phyloP scores from a whole-genome alignment of 2,329 filamentous ascomycete genomes.

The Colletotrichum zoysiae region DNA sequence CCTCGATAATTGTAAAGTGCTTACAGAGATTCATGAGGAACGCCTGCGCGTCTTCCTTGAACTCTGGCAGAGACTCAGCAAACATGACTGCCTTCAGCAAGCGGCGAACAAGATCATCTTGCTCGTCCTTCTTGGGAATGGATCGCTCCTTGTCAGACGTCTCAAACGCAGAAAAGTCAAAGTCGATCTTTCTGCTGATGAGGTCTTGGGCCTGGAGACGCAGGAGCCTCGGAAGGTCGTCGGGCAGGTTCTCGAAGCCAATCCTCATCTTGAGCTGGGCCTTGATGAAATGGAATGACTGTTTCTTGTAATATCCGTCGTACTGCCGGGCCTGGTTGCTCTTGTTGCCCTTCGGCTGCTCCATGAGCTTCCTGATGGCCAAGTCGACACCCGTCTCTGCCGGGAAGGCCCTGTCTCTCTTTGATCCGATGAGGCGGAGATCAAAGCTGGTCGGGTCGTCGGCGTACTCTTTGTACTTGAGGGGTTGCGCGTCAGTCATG shows the following conservation, averaged over 20 bases:
- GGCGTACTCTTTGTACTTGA: constrained; percentile 85
- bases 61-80: constrained; percentile 83
- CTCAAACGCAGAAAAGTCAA: constrained; percentile 78
- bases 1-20: constrained; percentile 91
- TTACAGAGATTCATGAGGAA: constrained; percentile 86
- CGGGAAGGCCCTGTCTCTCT: constrained; percentile 89
- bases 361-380: constrained; percentile 88
- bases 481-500: constrained; percentile 87
- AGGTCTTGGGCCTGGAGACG: constrained; percentile 92
- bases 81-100: constrained; percentile 91
- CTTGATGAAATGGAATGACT: constrained; percentile 89
- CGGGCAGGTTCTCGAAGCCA: constrained; percentile 87
- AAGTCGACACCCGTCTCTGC: constrained; percentile 88
- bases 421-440: constrained; percentile 88
- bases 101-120: constrained; percentile 86
- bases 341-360: constrained; percentile 75
- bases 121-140: constrained; percentile 85
- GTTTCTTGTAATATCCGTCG: constrained; percentile 91
- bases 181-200: constrained; percentile 77
- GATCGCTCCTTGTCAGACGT: constrained; percentile 84
- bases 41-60: constrained; percentile 79
- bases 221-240: constrained; percentile 87
- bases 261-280: constrained; percentile 92
- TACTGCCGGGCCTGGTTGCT: constrained; percentile 68
- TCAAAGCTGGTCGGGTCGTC: constrained; percentile 92